phyloP scores from a whole-genome alignment of 345 rosid species.

The Brassica carinata region DNA sequence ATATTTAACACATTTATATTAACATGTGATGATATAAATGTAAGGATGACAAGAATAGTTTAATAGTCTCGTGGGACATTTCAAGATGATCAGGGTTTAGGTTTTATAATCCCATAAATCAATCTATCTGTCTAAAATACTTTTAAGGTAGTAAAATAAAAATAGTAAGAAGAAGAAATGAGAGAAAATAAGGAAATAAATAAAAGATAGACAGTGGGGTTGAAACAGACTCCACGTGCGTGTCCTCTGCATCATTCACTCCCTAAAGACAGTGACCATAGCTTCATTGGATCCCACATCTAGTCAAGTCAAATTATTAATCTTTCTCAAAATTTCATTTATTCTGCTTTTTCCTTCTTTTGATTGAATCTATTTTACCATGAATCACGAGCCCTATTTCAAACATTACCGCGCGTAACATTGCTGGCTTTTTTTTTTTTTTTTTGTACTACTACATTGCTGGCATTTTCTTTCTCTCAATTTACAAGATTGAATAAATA shows the following conservation, averaged over 20 bases:
- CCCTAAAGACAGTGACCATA: constrained; percentile 33
- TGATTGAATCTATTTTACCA: constrained; percentile 31
- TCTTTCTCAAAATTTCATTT: constrained; percentile 13
- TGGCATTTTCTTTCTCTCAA: neutral
- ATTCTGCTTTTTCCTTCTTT: constrained; percentile 11
- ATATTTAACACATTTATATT: neutral
- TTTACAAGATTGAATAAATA: too few species aligned
- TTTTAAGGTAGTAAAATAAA: constrained; percentile 16
- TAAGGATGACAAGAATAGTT: constrained; percentile 18
- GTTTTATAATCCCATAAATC: neutral
- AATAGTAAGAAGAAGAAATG: neutral
- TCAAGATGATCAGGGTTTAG: constrained; percentile 25
- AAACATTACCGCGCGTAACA: constrained; percentile 24
- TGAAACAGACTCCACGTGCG: constrained; percentile 44
- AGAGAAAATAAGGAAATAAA: neutral
- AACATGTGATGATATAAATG: constrained; percentile 21
- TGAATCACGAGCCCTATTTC: constrained; percentile 32
- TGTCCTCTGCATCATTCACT: constrained; percentile 44
- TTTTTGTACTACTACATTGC: neutral
- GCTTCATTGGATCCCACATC: constrained; percentile 31
- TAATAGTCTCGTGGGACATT: constrained; percentile 18
- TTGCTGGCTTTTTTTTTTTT: neutral
- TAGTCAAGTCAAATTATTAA: constrained; percentile 40
- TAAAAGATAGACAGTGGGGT: constrained; percentile 27
- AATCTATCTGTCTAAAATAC: constrained; percentile 24